phyloP scores from a whole-genome alignment of 306 rosid genomes.

The Crotalaria pallida region DNA sequence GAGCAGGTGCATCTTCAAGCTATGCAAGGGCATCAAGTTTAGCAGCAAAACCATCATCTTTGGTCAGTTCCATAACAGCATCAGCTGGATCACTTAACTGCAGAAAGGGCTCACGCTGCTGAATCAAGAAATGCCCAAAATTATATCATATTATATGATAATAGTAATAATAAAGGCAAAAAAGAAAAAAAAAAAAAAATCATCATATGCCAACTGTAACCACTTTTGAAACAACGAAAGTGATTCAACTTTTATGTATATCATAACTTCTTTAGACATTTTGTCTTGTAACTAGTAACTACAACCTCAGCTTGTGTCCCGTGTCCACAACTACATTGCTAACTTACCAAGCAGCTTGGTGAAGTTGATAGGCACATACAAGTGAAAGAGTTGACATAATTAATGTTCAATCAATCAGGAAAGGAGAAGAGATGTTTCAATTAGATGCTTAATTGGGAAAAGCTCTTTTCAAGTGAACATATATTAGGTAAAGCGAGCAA shows the following conservation, averaged over 20 bases:
- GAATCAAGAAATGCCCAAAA: constrained; percentile 3
- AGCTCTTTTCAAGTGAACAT: too few relatives aligned
- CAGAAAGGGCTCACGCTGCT: constrained; percentile 65
- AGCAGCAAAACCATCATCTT: constrained; percentile 65
- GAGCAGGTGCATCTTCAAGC: constrained; percentile 68
- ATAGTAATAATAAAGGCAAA: constrained; percentile 31
- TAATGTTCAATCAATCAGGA: constrained; percentile 14
- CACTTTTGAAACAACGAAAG: constrained; percentile 15
- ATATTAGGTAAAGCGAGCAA: neutral
- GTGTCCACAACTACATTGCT: too few relatives aligned
- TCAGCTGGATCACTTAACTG: constrained; percentile 68
- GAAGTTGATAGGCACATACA: constrained; percentile 24
- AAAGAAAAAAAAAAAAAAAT: too few relatives aligned
- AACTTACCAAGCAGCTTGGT: neutral
- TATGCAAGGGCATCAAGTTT: constrained; percentile 83
- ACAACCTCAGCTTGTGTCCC: constrained; percentile 64
- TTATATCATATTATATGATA: neutral
- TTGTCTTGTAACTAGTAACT: constrained; percentile 15
- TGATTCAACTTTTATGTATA: constrained; percentile 25
- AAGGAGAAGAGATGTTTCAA: too few relatives aligned
- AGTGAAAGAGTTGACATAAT: constrained; percentile 30
- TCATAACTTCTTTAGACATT: constrained; percentile 2
- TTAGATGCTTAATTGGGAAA: neutral
- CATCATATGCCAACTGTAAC: constrained; percentile 21
- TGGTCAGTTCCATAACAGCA: constrained; percentile 62